These are phyloP conservation scores for Triticum monococcum DNA, from an alignment of 176 grass and related monocot species.

Conservation along the genomic window DNA sequence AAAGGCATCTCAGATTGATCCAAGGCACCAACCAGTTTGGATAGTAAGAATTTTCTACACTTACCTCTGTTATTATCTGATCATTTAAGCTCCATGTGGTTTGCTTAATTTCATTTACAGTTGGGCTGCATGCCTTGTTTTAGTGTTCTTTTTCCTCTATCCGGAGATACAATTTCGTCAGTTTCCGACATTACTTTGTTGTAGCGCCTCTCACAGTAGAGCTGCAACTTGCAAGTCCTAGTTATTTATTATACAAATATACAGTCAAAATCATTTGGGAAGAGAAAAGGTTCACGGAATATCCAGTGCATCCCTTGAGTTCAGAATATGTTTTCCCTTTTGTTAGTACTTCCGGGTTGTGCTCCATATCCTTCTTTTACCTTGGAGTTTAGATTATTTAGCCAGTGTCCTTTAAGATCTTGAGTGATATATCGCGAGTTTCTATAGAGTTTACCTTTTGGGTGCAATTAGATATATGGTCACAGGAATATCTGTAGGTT, in stretches of 20 bases:
- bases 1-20: constrained; percentile 89
- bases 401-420: background rate
- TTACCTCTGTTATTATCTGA: background rate
- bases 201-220: constrained; percentile 4
- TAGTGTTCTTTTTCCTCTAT: background rate
- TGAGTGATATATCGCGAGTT: background rate
- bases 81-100: background rate
- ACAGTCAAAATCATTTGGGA: background rate
- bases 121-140: background rate
- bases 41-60: constrained; percentile 61
- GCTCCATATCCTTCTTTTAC: background rate
- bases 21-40: constrained; percentile 93
- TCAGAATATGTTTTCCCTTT: background rate
- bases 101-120: background rate
- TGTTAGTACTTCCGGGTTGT: background rate
- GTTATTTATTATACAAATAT: background rate
- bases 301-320: background rate
- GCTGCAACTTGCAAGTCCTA: background rate
- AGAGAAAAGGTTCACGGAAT: background rate
- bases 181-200: background rate
- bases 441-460: background rate
- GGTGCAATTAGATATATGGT: background rate
- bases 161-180: background rate
- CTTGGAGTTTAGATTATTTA: background rate
- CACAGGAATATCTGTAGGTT: background rate